Conservation (phyloP, 768 basidiomycete species). For the Kwoniella newhampshirensis region DNA sequence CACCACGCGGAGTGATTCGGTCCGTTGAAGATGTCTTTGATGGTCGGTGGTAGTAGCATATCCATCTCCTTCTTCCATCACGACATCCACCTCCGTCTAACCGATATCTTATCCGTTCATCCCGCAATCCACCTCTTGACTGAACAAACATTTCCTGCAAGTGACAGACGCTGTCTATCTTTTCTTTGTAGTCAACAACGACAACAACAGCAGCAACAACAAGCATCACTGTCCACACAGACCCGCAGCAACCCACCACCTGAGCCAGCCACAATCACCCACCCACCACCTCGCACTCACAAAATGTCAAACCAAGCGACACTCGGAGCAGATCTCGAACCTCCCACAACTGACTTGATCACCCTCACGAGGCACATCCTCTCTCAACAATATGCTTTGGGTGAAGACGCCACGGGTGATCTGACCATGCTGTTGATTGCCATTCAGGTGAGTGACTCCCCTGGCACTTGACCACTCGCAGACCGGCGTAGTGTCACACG, state of each 20-base stretch:
- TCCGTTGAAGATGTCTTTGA: too few species aligned
- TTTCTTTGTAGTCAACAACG: too few species aligned
- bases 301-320: slow-evolving; percentile 8
- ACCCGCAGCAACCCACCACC: background rate
- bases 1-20: too few species aligned
- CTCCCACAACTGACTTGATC: slow-evolving; percentile 81
- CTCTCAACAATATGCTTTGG: slow-evolving; percentile 76
- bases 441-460: slow-evolving; percentile 76
- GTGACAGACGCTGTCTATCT: too few species aligned
- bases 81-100: too few species aligned
- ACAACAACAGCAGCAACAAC: background rate
- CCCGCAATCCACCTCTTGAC: too few species aligned
- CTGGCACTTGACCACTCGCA: background rate
- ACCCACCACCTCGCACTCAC: background rate
- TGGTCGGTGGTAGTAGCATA: too few species aligned
- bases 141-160: too few species aligned
- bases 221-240: background rate
- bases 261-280: background rate
- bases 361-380: slow-evolving; percentile 93
- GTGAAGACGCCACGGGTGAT: slow-evolving; percentile 83
- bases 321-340: slow-evolving; percentile 59
- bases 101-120: too few species aligned
- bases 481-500: too few species aligned
- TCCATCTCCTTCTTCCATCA: too few species aligned
- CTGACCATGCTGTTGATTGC: slow-evolving; percentile 90